Evolutionary conservation across 805 yeast species (phyloP), one percentile per base, ranked within the genome.

Genomic region (Lachancea meyersii): DNA sequence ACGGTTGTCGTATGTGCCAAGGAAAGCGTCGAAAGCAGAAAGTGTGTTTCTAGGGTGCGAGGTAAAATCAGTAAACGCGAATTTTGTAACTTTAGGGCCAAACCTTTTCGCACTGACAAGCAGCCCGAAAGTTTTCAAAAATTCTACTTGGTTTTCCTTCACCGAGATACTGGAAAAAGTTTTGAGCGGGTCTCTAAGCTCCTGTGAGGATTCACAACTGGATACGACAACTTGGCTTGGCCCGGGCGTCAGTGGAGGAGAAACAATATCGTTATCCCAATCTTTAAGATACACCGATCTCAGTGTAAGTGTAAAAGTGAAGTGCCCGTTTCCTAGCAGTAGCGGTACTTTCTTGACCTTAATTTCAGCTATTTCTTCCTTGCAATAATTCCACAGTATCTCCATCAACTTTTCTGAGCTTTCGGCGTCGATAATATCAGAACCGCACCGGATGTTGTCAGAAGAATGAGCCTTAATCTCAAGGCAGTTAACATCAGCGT

Each of bases 21-120:
- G n/a, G 30, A 48, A 57, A 11, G 48, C 47, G 38, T 53, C 61
- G 34, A 54, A 52, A 5, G 57, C 45, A 30, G 51, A 51, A 21
- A 52, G 52, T 31, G 49, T 54, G 20, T 27, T 32, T 5, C 42
- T 39, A 1, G 41, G 24, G 37, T 55, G 58, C 6, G 39, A 27
- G 1, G 60, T 59, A 34, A 60, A 59, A 47, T 60, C 65, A 9
- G 64, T 59, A 24, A 60, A 55, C 10, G 54, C 45, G 13, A 46
- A 36, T 24, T 41, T 41, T 10, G 36, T 34, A 27, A 42, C 21
- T 17, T 43, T 42, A 6, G 21, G 24, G 24, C 42, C 39, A 19
- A 37, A 33, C 4, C 18, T 18, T 31, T 42, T 46, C 8, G 42
- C 44, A 10, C 44, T 35, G 18, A 46, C 46, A 17, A 40, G 41